A percentile compares a stretch with the other conserved stretches of the same genome.
Conservation (phyloP, 768 basidiomycete species). For the Rhizopogon vesiculosus region DNA sequence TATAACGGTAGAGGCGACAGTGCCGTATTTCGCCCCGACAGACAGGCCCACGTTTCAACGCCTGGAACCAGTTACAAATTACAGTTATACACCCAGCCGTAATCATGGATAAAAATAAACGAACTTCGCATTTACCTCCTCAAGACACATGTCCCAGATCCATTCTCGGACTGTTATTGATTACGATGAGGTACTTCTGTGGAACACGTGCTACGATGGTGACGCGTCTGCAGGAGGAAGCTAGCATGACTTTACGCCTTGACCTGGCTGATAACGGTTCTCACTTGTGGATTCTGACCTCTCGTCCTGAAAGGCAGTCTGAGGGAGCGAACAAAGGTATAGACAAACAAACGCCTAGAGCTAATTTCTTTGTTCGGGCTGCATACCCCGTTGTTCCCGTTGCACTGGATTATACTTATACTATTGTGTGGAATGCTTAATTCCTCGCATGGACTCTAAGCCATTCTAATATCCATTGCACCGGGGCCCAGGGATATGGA, state of each 20-base stretch:
- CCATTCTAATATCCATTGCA: not conserved
- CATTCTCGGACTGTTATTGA: not conserved
- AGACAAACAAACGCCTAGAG: too few species aligned
- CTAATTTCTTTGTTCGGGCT: too few species aligned
- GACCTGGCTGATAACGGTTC: too few species aligned
- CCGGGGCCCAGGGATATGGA: not conserved
- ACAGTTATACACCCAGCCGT: not conserved
- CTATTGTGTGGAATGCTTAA: not conserved
- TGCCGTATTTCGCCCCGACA: not conserved
- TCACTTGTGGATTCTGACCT: too few species aligned
- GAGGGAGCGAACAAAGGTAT: too few species aligned
- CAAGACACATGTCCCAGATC: not conserved
- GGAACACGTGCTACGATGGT: not conserved
- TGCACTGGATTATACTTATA: too few species aligned
- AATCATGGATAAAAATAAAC: not conserved
- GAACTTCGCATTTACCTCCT: not conserved
- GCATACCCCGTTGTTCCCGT: too few species aligned
- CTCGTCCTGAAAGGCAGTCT: too few species aligned
- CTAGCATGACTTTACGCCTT: too few species aligned
- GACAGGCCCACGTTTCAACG: not conserved
- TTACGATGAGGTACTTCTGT: not conserved
- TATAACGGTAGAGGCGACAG: not conserved
- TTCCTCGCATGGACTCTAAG: not conserved
- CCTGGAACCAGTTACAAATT: not conserved
- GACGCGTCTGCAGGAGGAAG: not conserved